Evolutionary conservation across 106 monocot species (phyloP), one percentile per base, ranked within the genome.

Genomic region (Agapanthus africanus): DNA sequence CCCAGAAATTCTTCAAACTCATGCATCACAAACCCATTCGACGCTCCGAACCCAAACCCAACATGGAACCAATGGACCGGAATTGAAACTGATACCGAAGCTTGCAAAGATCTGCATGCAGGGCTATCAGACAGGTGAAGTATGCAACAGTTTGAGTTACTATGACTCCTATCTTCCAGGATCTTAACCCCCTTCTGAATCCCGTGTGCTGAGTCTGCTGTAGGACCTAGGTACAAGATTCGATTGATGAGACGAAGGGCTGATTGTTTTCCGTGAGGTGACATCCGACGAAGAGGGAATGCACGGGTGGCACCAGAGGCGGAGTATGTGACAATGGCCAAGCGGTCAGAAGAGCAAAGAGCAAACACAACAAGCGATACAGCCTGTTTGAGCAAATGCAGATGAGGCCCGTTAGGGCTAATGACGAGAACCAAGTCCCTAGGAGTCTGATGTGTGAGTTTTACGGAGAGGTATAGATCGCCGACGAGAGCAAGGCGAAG

Each of bases 1-100:
- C 66, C 68, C 31, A 95, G 62, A 67, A 88, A 89, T 59, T 95
- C 95, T 70, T 91, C 86, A 31, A 95, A 95, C 69, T 91, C 91
- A 13, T 91, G 91, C 94, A 95, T 95, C 35, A 95, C 79, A 27
- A 85, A 81, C 57, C 87, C 94, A 16, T 74, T 83, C 1, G 83
- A 82, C 23, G 57, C 70, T 8, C 91, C 88, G 7, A 81, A 88
- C 6, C 88, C 91, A 44, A 85, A 83, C 0, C 90, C 90, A 18
- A 95, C 70, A 25, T 86, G 81, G 54, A 91, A 91, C 49, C 73
- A 67, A 56, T 91, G 83, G 8, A 95, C 54, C 19, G 77, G 74
- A 25, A 88, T 40, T 0, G 70, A 4, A 72, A 28, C 33, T 70
- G 71, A 16, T 65, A 35, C 11, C 78, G 71, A 46, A 27, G 28